A percentile compares a stretch with the other conserved stretches of the same genome.
Evolutionary conservation across 805 yeast species (phyloP).

Genomic region (Lipomyces yamanashiensis): DNA sequence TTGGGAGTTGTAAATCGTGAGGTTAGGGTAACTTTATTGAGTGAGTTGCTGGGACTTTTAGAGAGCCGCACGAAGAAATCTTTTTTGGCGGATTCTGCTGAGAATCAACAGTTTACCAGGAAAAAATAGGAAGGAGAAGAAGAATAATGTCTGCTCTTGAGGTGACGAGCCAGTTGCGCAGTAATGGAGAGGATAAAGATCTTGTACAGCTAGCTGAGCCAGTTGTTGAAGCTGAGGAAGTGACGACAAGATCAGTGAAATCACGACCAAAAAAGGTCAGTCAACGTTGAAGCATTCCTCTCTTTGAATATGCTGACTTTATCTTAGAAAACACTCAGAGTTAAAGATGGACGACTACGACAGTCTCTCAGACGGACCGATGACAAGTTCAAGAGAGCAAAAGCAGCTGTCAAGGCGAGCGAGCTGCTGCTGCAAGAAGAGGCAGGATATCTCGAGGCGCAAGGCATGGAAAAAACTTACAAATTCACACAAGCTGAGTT

Average conservation of each 20-base stretch:
- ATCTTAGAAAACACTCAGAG: slow-evolving; percentile 5
- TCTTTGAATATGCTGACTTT: slow-evolving; percentile 1
- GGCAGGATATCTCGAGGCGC: slow-evolving; percentile 87
- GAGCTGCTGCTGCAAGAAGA: slow-evolving; percentile 85
- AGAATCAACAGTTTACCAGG: too few relatives aligned
- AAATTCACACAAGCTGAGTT: slow-evolving; percentile 84
- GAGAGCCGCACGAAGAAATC: slow-evolving; percentile 13
- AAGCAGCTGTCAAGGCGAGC: slow-evolving; percentile 81
- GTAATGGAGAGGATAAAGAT: background rate
- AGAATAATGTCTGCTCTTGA: slow-evolving; percentile 13
- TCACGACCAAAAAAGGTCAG: slow-evolving; percentile 15
- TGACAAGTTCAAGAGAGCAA: slow-evolving; percentile 73
- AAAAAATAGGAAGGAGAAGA: too few relatives aligned
- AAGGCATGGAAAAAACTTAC: slow-evolving; percentile 91
- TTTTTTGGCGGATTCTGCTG: background rate
- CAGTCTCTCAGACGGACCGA: slow-evolving; percentile 72
- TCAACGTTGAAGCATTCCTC: background rate
- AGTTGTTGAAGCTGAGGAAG: background rate
- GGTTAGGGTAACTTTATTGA: slow-evolving; percentile 5
- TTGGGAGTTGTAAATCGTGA: slow-evolving; percentile 12
- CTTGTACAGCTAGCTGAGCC: background rate
- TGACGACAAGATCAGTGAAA: slow-evolving; percentile 1
- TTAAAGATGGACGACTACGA: slow-evolving; percentile 64
- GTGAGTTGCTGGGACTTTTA: slow-evolving; percentile 4
- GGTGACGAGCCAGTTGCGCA: background rate